Conservation (phyloP, 2,329 filamentous ascomycete species). For the Cytospora paraplurivora region DNA sequence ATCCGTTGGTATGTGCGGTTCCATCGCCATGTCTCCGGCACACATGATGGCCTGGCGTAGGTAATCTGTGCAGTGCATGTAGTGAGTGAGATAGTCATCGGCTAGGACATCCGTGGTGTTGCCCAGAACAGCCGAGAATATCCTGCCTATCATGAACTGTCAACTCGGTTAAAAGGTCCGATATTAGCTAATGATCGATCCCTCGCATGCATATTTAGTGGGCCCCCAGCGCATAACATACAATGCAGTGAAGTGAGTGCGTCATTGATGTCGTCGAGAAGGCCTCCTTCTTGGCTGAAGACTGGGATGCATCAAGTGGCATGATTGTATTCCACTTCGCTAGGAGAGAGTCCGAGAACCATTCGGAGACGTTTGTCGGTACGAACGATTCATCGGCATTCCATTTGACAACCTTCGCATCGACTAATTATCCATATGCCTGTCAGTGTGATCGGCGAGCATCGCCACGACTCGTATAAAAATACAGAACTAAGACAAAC, state of each 20-base stretch:
- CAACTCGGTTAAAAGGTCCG: neutral
- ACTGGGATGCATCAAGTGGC: slow-evolving; percentile 33
- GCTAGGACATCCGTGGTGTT: slow-evolving; percentile 31
- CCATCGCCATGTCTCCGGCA: slow-evolving; percentile 33
- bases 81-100: slow-evolving; percentile 39
- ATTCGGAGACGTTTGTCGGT: slow-evolving; percentile 43
- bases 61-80: slow-evolving; percentile 40
- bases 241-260: slow-evolving; percentile 45
- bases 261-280: slow-evolving; percentile 46
- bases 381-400: slow-evolving; percentile 43
- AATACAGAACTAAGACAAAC: slow-evolving; percentile 11
- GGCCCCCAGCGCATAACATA: slow-evolving; percentile 30
- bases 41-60: slow-evolving; percentile 35
- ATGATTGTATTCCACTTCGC: slow-evolving; percentile 44
- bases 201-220: neutral
- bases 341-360: slow-evolving; percentile 42
- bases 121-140: slow-evolving; percentile 36
- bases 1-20: slow-evolving; percentile 32
- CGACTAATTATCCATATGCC: slow-evolving; percentile 35
- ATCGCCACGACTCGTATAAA: no score
- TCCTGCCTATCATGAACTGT: slow-evolving; percentile 41
- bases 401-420: slow-evolving; percentile 42
- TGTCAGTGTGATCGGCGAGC: slow-evolving; percentile 23
- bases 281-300: slow-evolving; percentile 31
- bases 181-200: neutral